These are phyloP conservation scores for Claviceps arundinis DNA, from an alignment of 2,329 filamentous ascomycete genomes.

Conservation along the genomic window DNA sequence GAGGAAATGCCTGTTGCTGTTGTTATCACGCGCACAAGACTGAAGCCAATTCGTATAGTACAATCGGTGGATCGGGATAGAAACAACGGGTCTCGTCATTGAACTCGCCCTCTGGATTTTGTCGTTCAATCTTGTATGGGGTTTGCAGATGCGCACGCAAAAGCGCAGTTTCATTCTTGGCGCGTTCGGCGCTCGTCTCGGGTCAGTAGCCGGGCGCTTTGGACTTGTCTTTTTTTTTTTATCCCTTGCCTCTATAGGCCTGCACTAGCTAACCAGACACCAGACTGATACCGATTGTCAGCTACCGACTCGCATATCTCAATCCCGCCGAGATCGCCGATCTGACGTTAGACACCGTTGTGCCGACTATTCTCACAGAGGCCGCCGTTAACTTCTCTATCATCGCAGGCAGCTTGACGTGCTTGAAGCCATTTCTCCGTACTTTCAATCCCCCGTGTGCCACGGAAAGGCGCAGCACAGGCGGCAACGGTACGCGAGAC, in stretches of 20 bases:
- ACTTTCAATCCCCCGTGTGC: conserved; percentile 2
- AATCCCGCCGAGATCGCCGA: not conserved
- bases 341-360: not conserved
- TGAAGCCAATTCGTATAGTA: not conserved
- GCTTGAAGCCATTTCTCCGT: conserved; percentile 5
- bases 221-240: not conserved
- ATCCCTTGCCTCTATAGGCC: no score
- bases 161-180: conserved; percentile 3
- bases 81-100: conserved; percentile 2
- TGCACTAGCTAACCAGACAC: not conserved
- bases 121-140: conserved; percentile 4
- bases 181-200: conserved; percentile 5
- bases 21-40: not conserved
- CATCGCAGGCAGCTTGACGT: conserved; percentile 3
- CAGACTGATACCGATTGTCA: conserved; percentile 1
- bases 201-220: not conserved
- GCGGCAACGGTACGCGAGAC: not conserved
- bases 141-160: conserved; percentile 2
- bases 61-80: conserved; percentile 4
- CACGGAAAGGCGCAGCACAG: not conserved
- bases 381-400: conserved; percentile 5
- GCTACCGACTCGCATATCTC: conserved; percentile 3
- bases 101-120: conserved; percentile 5
- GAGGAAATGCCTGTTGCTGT: not conserved
- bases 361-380: conserved; percentile 5